Evolutionary conservation across 768 basidiomycete genomes (phyloP).

Genomic region (Leucocoprinus leucothites): DNA sequence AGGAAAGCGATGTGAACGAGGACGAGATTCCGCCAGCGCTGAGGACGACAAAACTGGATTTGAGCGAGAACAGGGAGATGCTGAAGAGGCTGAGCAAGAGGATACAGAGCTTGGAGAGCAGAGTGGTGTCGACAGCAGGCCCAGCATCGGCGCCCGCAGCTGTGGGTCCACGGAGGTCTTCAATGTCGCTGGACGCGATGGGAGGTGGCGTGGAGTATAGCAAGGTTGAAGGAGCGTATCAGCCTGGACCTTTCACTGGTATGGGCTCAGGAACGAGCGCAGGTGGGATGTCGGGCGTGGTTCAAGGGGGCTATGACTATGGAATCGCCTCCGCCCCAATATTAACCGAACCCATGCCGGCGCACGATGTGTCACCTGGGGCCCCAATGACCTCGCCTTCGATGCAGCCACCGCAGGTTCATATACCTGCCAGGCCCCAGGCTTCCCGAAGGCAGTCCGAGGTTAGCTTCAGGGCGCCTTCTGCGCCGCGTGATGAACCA

Average conservation of each 20-base stretch:
- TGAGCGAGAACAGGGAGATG: conserved; percentile 7
- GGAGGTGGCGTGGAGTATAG: neutral
- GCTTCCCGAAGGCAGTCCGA: neutral
- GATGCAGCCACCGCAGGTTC: neutral
- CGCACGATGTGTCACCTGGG: neutral
- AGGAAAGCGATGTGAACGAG: neutral
- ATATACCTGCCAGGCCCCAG: neutral
- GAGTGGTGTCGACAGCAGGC: neutral
- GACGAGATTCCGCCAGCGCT: neutral
- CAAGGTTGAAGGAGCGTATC: neutral
- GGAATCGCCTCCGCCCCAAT: too few species aligned
- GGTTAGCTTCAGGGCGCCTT: neutral
- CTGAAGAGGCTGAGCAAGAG: conserved; percentile 1
- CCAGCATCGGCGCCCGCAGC: neutral
- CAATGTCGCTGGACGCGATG: neutral
- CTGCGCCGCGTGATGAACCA: conserved; percentile 2
- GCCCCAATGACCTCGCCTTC: conserved; percentile 1
- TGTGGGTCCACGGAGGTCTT: neutral
- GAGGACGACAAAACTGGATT: conserved; percentile 1
- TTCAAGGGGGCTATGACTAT: neutral
- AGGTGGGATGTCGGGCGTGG: neutral
- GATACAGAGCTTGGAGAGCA: conserved; percentile 6
- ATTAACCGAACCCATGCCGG: too few species aligned
- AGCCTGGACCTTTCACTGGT: neutral
- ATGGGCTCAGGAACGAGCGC: too few species aligned